These are phyloP conservation scores for Macrophomina phaseolina DNA, from an alignment of 2,329 filamentous ascomycete species.

Conservation along the genomic window DNA sequence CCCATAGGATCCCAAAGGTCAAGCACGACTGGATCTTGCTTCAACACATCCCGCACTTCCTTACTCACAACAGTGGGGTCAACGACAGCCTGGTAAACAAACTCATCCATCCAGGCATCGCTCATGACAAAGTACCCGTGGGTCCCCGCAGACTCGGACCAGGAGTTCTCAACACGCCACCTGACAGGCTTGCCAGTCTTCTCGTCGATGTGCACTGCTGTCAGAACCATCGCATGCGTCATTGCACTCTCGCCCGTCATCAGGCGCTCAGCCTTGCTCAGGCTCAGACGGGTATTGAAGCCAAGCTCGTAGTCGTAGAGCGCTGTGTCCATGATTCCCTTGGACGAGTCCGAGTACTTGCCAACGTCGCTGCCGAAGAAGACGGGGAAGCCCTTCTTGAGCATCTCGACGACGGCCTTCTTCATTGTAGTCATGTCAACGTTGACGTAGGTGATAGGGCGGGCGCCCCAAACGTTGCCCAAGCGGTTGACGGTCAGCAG, in stretches of 20 bases:
- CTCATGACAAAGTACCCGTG: slow-evolving; percentile 91
- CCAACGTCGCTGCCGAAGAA: slow-evolving; percentile 92
- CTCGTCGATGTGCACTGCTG: slow-evolving; percentile 76
- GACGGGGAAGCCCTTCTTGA: slow-evolving; percentile 76
- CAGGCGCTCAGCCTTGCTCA: slow-evolving; percentile 78
- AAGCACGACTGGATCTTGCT: slow-evolving; percentile 69
- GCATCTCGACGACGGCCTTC: slow-evolving; percentile 74
- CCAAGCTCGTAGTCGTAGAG: slow-evolving; percentile 81
- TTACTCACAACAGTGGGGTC: slow-evolving; percentile 67
- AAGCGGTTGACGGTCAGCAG: slow-evolving; percentile 78
- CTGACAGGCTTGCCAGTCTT: slow-evolving; percentile 65
- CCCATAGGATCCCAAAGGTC: slow-evolving; percentile 79
- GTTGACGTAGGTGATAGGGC: slow-evolving; percentile 81
- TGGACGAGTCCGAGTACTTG: slow-evolving; percentile 71
- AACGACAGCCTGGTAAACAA: slow-evolving; percentile 85
- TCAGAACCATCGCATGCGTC: slow-evolving; percentile 94
- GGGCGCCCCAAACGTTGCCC: slow-evolving; percentile 80
- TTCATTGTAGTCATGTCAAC: slow-evolving; percentile 78
- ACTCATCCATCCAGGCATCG: slow-evolving; percentile 69
- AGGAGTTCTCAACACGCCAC: slow-evolving; percentile 89
- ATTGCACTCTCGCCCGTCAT: slow-evolving; percentile 77
- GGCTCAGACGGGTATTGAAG: slow-evolving; percentile 75
- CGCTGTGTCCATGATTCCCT: slow-evolving; percentile 80
- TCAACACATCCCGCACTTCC: slow-evolving; percentile 72
- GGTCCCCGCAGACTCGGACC: slow-evolving; percentile 72